Conservation (phyloP, 345 rosid species). For the Gossypium ekmanianum region DNA sequence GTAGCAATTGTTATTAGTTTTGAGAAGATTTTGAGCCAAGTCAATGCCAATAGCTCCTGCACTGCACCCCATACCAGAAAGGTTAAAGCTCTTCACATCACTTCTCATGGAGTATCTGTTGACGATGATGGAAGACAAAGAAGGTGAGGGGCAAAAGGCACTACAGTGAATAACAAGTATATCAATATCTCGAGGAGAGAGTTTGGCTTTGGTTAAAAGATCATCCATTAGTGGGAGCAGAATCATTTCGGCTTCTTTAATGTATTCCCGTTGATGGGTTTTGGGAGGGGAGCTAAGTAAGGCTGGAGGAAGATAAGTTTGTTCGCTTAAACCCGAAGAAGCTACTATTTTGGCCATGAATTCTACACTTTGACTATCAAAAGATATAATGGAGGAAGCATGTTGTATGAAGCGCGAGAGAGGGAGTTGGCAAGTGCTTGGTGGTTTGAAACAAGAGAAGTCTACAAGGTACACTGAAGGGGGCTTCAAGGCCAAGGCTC, state of each 20-base stretch:
- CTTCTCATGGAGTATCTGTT: constrained; percentile 41
- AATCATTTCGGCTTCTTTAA: constrained; percentile 44
- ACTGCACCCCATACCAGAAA: constrained; percentile 69
- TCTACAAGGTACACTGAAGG: constrained; percentile 42
- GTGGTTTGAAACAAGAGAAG: constrained; percentile 51
- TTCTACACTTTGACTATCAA: constrained; percentile 38
- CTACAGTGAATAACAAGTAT: constrained; percentile 50
- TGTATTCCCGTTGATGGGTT: constrained; percentile 33
- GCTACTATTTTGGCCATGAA: constrained; percentile 54
- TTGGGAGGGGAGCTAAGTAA: constrained; percentile 50
- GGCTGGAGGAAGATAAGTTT: constrained; percentile 56
- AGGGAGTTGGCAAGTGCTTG: constrained; percentile 35
- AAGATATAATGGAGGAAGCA: constrained; percentile 29
- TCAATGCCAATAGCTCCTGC: constrained; percentile 45
- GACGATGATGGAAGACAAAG: constrained; percentile 47
- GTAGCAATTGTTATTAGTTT: constrained; percentile 28
- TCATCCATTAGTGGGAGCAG: constrained; percentile 45
- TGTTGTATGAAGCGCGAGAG: constrained; percentile 41
- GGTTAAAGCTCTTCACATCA: constrained; percentile 42
- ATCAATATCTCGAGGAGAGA: constrained; percentile 39
- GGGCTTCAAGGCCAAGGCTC: constrained; percentile 16
- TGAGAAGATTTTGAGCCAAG: constrained; percentile 40
- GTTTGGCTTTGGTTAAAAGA: constrained; percentile 39
- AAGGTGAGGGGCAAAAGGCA: constrained; percentile 54
- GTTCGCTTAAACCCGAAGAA: constrained; percentile 43